Evolutionary conservation across 768 basidiomycete species (phyloP).

Genomic region (Mycena polygramma): DNA sequence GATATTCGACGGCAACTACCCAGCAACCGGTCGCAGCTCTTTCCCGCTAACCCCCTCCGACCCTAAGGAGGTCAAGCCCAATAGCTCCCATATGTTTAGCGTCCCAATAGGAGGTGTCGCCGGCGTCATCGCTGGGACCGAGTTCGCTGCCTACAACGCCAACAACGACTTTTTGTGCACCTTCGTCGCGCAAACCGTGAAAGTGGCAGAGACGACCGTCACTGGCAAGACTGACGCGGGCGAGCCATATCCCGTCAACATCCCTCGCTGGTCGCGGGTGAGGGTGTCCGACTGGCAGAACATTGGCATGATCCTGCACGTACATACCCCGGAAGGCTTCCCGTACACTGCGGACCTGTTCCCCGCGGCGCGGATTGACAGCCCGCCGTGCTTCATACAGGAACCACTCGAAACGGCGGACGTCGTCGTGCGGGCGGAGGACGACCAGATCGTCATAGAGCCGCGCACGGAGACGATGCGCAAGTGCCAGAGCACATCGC

Average conservation of each 20-base stretch:
- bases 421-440: background rate
- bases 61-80: background rate
- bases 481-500: background rate
- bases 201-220: background rate
- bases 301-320: slow-evolving; percentile 3
- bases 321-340: background rate
- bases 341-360: background rate
- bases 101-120: background rate
- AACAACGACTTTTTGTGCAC: background rate
- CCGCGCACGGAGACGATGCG: background rate
- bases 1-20: background rate
- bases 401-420: background rate
- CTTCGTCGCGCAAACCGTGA: background rate
- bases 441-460: slow-evolving; percentile 6
- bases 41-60: background rate
- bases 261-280: background rate
- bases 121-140: background rate
- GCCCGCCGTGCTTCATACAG: background rate
- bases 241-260: background rate
- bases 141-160: background rate
- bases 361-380: background rate
- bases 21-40: background rate
- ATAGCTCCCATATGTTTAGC: background rate
- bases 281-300: slow-evolving; percentile 11
- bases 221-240: background rate